phyloP scores from a whole-genome alignment of 2,329 filamentous ascomycete species.

The Botryotinia narcissicola region DNA sequence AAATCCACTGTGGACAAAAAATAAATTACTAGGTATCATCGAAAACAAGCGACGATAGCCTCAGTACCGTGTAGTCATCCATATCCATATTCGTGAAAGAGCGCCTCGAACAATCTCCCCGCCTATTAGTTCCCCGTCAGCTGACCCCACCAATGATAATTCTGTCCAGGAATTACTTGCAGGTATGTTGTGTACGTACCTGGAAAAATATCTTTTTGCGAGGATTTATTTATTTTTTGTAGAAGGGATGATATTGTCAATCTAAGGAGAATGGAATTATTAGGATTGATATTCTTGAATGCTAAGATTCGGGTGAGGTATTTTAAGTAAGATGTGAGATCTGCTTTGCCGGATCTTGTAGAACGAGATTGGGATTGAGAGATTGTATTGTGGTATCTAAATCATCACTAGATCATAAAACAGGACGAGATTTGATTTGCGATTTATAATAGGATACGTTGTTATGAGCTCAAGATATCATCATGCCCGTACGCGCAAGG shows the following conservation, averaged over 20 bases:
- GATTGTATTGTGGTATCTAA: not conserved
- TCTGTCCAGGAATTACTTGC: not conserved
- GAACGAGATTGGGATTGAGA: not conserved
- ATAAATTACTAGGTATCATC: not conserved
- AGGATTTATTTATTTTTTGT: not conserved
- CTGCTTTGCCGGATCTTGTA: not conserved
- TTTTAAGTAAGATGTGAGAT: not conserved
- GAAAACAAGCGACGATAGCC: not conserved
- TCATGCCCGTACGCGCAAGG: not conserved
- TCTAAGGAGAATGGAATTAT: not conserved
- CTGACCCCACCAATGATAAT: not conserved
- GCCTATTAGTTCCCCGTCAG: not conserved
- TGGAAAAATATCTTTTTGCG: not conserved
- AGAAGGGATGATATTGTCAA: fast-evolving
- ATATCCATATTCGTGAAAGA: not conserved
- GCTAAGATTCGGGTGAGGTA: not conserved
- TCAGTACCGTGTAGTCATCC: not conserved
- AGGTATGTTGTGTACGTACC: not conserved
- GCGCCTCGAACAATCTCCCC: not conserved
- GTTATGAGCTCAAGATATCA: not conserved
- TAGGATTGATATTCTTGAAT: not conserved
- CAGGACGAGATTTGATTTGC: not conserved
- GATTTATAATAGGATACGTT: not conserved
- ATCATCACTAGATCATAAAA: not conserved
- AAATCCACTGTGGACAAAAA: not conserved